A percentile compares a stretch with the other conserved stretches of the same genome.
These are phyloP conservation scores for Paramecium tetraurelia DNA, from an alignment of 73 alveolate species.

Conservation along the genomic window DNA sequence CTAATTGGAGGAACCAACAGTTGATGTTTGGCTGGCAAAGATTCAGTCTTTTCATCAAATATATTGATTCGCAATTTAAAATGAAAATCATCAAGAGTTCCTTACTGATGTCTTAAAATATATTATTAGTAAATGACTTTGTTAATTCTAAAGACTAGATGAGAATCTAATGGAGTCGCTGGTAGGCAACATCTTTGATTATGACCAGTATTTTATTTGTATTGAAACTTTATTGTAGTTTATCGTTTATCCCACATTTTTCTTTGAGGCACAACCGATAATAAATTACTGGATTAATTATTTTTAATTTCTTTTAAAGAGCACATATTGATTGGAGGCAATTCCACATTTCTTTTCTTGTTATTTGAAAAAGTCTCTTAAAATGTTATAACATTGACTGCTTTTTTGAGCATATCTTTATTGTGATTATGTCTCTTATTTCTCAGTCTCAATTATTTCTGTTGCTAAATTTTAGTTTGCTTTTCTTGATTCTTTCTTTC, in stretches of 20 bases:
- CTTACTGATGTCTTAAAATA: neutral
- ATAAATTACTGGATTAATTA: neutral
- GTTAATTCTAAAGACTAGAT: neutral
- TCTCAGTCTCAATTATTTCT: neutral
- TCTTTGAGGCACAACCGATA: neutral
- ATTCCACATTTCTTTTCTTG: neutral
- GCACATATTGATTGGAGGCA: neutral
- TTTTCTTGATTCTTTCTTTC: neutral
- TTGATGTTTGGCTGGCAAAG: neutral
- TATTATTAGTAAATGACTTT: neutral
- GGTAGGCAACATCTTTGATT: neutral
- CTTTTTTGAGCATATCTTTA: neutral
- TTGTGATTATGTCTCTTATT: constrained; percentile 3
- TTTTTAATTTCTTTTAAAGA: neutral
- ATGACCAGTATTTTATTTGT: neutral
- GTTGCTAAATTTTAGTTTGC: neutral
- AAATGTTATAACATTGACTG: neutral
- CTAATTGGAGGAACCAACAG: neutral
- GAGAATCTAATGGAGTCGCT: neutral
- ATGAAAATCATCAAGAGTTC: neutral
- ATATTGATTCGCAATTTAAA: neutral
- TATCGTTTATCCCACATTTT: constrained; percentile 22
- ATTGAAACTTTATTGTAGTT: neutral
- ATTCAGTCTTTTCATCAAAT: neutral
- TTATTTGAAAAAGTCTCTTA: neutral